phyloP scores from a whole-genome alignment of 1,284 basidiomycete genomes.

The Heterobasidion parviporum region DNA sequence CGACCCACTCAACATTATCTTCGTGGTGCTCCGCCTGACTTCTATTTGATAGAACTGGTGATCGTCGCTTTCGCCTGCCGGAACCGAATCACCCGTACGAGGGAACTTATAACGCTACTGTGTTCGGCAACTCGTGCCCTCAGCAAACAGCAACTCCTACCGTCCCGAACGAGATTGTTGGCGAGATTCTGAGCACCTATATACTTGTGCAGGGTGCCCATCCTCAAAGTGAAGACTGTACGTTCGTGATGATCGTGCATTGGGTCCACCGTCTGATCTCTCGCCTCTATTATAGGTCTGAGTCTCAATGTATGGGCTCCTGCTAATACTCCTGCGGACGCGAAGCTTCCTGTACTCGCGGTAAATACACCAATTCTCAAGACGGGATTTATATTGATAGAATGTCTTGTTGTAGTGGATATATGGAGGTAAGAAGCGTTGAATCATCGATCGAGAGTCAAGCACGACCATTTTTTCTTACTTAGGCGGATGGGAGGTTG shows the following conservation, averaged over 20 bases:
- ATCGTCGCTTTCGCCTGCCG: slow-evolving; percentile 35
- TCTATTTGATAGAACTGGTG: slow-evolving; percentile 9
- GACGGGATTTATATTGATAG: neutral
- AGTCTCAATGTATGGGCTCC: slow-evolving; percentile 50
- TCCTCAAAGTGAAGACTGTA: slow-evolving; percentile 41
- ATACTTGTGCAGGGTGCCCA: slow-evolving; percentile 23
- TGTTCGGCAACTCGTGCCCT: slow-evolving; percentile 39
- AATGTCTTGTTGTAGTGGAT: slow-evolving; percentile 34
- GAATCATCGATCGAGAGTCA: too few relatives aligned
- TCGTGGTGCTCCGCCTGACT: neutral
- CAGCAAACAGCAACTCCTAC: slow-evolving; percentile 30
- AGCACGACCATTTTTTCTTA: slow-evolving; percentile 1
- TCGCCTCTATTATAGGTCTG: slow-evolving; percentile 33
- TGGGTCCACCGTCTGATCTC: neutral
- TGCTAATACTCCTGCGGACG: slow-evolving; percentile 23
- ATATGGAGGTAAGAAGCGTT: slow-evolving; percentile 33
- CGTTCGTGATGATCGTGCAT: slow-evolving; percentile 8
- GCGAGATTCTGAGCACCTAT: slow-evolving; percentile 23
- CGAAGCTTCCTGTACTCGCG: slow-evolving; percentile 46
- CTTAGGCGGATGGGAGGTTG: slow-evolving; percentile 36
- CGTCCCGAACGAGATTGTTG: slow-evolving; percentile 19
- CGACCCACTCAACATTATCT: neutral
- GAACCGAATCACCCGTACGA: slow-evolving; percentile 32
- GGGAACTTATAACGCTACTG: slow-evolving; percentile 28
- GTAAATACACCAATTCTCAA: slow-evolving; percentile 20